Evolutionary conservation across 2,329 filamentous ascomycete genomes (phyloP).

Genomic region (Lecanicillium sp.): DNA sequence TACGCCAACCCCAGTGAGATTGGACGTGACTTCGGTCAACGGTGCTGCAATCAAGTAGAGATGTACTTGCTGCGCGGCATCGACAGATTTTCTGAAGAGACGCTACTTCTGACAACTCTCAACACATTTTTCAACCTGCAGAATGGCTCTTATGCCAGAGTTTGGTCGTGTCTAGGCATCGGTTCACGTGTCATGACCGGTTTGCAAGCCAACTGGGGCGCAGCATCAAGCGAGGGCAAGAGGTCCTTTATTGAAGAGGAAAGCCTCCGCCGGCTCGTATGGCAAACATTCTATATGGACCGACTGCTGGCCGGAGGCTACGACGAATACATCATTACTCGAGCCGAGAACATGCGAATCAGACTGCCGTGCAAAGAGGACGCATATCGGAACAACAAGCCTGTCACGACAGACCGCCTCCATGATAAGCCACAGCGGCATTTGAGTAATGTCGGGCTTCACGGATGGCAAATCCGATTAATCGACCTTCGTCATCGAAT

Average conservation of each 20-base stretch:
- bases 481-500: conserved; percentile 29
- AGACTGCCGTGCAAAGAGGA: conserved; percentile 26
- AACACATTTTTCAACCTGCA: conserved; percentile 29
- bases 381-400: conserved; percentile 22
- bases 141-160: conserved; percentile 27
- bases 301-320: conserved; percentile 30
- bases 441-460: conserved; percentile 20
- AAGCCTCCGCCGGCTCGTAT: conserved; percentile 26
- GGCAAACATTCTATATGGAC: conserved; percentile 31
- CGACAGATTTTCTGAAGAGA: conserved; percentile 25
- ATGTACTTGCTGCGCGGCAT: conserved; percentile 32
- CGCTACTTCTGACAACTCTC: conserved; percentile 26
- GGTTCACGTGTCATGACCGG: conserved; percentile 28
- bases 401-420: conserved; percentile 22
- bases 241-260: conserved; percentile 28
- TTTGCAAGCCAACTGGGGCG: conserved; percentile 32
- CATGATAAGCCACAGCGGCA: conserved; percentile 19
- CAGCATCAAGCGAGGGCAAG: conserved; percentile 12
- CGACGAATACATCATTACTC: conserved; percentile 30
- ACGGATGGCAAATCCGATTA: conserved; percentile 27
- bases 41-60: conserved; percentile 30
- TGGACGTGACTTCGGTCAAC: conserved; percentile 26
- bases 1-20: conserved; percentile 25
- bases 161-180: conserved; percentile 31
- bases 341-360: conserved; percentile 29